Percentiles rank a stretch among this genome's conserved stretches.
Conservation (phyloP, 306 rosid species). For the Urtica urens region DNA sequence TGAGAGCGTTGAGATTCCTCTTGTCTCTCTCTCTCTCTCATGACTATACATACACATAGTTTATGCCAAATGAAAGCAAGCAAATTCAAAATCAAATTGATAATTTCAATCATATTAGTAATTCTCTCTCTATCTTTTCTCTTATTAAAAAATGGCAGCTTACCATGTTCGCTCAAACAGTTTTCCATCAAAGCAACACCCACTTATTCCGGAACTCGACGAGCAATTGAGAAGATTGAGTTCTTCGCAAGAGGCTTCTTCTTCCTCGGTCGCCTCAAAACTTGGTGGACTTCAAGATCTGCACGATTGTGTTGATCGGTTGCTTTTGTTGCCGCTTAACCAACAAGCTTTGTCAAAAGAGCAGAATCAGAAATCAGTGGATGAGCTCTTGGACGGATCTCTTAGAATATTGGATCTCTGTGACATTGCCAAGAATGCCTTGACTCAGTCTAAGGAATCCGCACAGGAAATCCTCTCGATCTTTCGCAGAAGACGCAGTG, state of each 20-base stretch:
- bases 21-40: background rate
- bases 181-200: constrained; percentile 35
- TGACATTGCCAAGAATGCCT: constrained; percentile 15
- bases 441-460: constrained; percentile 17
- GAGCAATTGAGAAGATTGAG: constrained; percentile 25
- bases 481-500: constrained; percentile 15
- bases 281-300: constrained; percentile 27
- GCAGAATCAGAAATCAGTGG: constrained; percentile 11
- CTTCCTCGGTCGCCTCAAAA: constrained; percentile 15
- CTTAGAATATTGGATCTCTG: constrained; percentile 22
- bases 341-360: constrained; percentile 28
- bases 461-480: constrained; percentile 13
- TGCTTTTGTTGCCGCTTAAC: constrained; percentile 20
- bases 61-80: background rate
- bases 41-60: background rate
- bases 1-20: constrained; percentile 1
- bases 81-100: background rate
- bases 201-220: constrained; percentile 19
- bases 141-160: constrained; percentile 3
- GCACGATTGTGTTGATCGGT: constrained; percentile 25
- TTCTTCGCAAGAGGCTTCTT: constrained; percentile 6
- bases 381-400: constrained; percentile 27
- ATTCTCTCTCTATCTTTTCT: background rate
- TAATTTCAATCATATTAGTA: background rate
- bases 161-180: constrained; percentile 33